phyloP scores from a whole-genome alignment of 1,284 basidiomycete genomes.

The Flammula alnicola region DNA sequence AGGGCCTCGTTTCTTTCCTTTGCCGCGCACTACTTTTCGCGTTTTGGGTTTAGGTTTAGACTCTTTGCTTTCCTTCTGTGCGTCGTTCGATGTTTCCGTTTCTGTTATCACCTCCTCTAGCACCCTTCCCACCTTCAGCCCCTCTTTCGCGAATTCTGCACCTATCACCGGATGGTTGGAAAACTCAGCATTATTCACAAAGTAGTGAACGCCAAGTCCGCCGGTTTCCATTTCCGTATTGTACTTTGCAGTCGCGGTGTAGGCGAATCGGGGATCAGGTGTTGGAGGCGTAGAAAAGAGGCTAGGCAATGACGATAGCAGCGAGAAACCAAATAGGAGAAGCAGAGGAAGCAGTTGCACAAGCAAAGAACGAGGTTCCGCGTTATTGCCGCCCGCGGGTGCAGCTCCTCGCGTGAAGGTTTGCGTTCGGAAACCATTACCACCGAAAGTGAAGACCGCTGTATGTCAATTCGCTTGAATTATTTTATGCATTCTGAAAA shows the following conservation, averaged over 20 bases:
- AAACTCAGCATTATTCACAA: slow-evolving; percentile 84
- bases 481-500: background rate
- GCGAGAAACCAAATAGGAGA: slow-evolving; percentile 82
- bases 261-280: slow-evolving; percentile 85
- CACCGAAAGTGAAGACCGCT: slow-evolving; percentile 80
- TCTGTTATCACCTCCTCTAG: slow-evolving; percentile 29
- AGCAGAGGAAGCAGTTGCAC: slow-evolving; percentile 89
- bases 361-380: slow-evolving; percentile 69
- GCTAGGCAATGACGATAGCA: slow-evolving; percentile 84
- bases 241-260: slow-evolving; percentile 62
- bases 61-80: slow-evolving; percentile 17
- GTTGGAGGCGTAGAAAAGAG: slow-evolving; percentile 68
- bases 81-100: slow-evolving; percentile 13
- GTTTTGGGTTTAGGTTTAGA: slow-evolving; percentile 22
- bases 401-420: slow-evolving; percentile 32
- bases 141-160: slow-evolving; percentile 63
- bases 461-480: background rate
- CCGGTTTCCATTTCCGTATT: slow-evolving; percentile 71
- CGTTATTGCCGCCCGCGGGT: slow-evolving; percentile 37
- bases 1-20: slow-evolving; percentile 40
- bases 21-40: slow-evolving; percentile 24
- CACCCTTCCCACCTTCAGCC: slow-evolving; percentile 41
- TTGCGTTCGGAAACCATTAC: slow-evolving; percentile 75
- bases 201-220: slow-evolving; percentile 79
- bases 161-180: slow-evolving; percentile 77